Conservation (phyloP, 306 rosid genomes). For the Quercus engelmannii region DNA sequence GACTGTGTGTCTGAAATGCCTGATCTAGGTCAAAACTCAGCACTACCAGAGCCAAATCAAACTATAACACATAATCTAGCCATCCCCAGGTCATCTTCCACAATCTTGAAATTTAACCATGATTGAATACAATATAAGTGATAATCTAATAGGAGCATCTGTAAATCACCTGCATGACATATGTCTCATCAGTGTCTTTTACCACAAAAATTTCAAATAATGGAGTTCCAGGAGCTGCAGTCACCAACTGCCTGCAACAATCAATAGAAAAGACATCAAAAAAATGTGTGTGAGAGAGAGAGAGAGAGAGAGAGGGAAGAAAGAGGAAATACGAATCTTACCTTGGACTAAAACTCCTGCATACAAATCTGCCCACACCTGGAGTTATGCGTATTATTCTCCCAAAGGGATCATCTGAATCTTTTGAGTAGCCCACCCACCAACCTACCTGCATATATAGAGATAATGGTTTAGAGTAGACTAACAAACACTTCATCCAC, state of each 20-base stretch:
- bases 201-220: constrained; percentile 88
- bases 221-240: constrained; percentile 82
- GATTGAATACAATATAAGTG: background rate
- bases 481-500: constrained; percentile 12
- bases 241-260: constrained; percentile 77
- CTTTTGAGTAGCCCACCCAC: constrained; percentile 97
- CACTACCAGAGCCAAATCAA: background rate
- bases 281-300: background rate
- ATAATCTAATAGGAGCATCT: constrained; percentile 15
- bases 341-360: constrained; percentile 88
- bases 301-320: constrained; percentile 19
- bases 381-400: constrained; percentile 82
- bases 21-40: background rate
- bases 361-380: constrained; percentile 80
- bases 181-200: constrained; percentile 62
- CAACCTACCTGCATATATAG: constrained; percentile 78
- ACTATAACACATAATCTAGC: background rate
- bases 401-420: constrained; percentile 87
- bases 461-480: constrained; percentile 21
- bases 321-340: constrained; percentile 31
- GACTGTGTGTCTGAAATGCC: background rate
- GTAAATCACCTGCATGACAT: constrained; percentile 76
- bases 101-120: background rate
- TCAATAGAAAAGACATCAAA: background rate
- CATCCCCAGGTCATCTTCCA: background rate